Evolutionary conservation across 805 yeast genomes (phyloP).

Genomic region (Torulaspora microellipsoides): DNA sequence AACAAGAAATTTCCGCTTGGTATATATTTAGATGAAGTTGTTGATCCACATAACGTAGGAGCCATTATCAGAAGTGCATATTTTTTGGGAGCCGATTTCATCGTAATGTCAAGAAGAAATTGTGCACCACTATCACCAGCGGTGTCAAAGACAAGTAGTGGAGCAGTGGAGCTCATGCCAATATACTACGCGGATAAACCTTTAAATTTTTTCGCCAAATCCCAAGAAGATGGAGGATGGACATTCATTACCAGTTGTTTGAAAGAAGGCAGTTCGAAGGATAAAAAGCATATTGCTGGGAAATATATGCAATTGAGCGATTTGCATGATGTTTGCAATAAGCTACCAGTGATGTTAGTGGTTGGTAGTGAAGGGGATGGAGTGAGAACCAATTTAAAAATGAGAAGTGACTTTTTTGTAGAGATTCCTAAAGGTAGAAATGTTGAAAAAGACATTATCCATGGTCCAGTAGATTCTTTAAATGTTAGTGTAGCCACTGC

Average conservation of each 20-base stretch:
- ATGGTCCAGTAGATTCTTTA: constrained; percentile 58
- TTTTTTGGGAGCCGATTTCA: constrained; percentile 77
- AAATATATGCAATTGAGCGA: constrained; percentile 40
- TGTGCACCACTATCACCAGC: constrained; percentile 73
- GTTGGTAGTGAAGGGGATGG: constrained; percentile 88
- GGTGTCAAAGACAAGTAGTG: constrained; percentile 77
- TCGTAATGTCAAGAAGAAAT: constrained; percentile 63
- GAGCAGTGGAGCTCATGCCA: constrained; percentile 72
- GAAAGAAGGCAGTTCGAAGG: constrained; percentile 29
- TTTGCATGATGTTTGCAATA: constrained; percentile 40
- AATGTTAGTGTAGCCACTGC: constrained; percentile 91
- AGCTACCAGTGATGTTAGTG: constrained; percentile 62
- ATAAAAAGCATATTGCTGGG: constrained; percentile 32
- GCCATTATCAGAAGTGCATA: constrained; percentile 77
- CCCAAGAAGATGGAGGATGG: constrained; percentile 61
- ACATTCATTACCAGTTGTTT: constrained; percentile 58
- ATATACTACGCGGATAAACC: constrained; percentile 58
- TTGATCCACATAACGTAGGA: constrained; percentile 86
- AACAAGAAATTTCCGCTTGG: constrained; percentile 55
- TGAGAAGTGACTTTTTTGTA: constrained; percentile 49
- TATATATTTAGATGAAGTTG: constrained; percentile 67
- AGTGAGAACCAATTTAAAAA: constrained; percentile 58
- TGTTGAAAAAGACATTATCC: neutral
- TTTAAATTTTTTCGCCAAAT: constrained; percentile 53
- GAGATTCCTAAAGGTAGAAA: constrained; percentile 30